Evolutionary conservation across 768 basidiomycete species (phyloP), one percentile per base, ranked within the genome.

Genomic region (Suillus lakei): DNA sequence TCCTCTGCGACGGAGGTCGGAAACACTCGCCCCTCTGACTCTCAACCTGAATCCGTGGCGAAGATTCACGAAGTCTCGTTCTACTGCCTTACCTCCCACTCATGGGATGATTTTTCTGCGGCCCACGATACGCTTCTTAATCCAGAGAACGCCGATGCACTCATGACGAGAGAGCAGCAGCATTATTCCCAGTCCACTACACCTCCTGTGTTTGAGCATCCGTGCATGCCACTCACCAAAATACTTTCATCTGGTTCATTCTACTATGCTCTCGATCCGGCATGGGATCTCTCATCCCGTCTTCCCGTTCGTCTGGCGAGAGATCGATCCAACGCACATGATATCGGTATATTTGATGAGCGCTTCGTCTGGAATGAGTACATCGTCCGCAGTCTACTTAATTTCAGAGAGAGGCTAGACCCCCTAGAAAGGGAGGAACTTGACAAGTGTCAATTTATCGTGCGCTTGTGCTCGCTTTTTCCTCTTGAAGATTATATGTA

Each of bases 311-410:
- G 96, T 4, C 76, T 96, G 59, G 78, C 83, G 65, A 81, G 86
- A 74, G 84, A 85, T 70, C 77, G 74, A 62, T 78, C 72, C 44
- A 68, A 78, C 54, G 73, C 76, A 46, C 80, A 79, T 67, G 88
- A 92, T 70, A 74, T 84, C 10, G 82, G 81, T 28, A 79, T 82
- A n/a, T 94, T 90, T 69, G 94, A 96, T 74, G 88, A 89, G 62
- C 86, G 93, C 60, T 97, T 96, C 73, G 86, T 99, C 15, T 99
- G 97, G 97, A 99, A 99, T 74, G 90, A 92, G 70, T 96, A 90
- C 71, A 89, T 99, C 61, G 86, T 96, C 53, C 84, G 89, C 50
- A 93, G 94, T 71, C 79, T 99, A 62, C 84, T 99, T 41, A 91
- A 95, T 71, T 99, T 98, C 77, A 83, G 98, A 59, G 88, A 91